These are phyloP conservation scores for Blastobotrys capitulatus DNA, from an alignment of 1,139 yeast species.

Conservation along the genomic window DNA sequence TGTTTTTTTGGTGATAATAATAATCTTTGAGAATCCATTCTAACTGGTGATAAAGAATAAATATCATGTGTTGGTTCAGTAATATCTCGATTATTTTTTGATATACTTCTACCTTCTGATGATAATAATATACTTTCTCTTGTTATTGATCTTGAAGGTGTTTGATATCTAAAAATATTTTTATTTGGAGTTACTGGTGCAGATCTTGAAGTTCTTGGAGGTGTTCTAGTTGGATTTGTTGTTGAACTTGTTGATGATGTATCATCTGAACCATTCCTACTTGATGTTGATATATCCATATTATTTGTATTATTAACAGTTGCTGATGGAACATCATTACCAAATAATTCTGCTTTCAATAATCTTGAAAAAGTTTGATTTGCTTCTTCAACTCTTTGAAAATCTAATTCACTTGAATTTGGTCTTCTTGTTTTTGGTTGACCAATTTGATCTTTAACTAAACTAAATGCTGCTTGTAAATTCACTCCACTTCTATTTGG, in stretches of 20 bases:
- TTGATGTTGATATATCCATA: slow-evolving; percentile 11
- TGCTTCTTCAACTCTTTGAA: slow-evolving; percentile 72
- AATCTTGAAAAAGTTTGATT: slow-evolving; percentile 82
- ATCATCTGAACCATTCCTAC: not conserved
- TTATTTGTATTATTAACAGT: slow-evolving; percentile 25
- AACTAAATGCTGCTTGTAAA: slow-evolving; percentile 78
- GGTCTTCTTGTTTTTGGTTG: slow-evolving; percentile 19
- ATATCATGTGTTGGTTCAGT: slow-evolving; percentile 29
- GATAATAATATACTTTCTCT: slow-evolving; percentile 1
- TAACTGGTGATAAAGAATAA: slow-evolving; percentile 79
- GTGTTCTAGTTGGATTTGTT: slow-evolving; percentile 16
- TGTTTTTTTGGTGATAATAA: slow-evolving; percentile 77
- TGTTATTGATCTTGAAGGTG: slow-evolving; percentile 21
- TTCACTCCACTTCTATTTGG: slow-evolving; percentile 85
- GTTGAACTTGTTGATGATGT: not conserved
- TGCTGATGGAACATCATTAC: slow-evolving; percentile 68
- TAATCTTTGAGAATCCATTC: slow-evolving; percentile 79
- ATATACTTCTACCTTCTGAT: slow-evolving; percentile 1
- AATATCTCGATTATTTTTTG: slow-evolving; percentile 14
- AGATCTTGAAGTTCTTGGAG: slow-evolving; percentile 29
- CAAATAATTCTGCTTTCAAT: slow-evolving; percentile 84
- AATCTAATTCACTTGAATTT: slow-evolving; percentile 58
- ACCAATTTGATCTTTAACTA: slow-evolving; percentile 45
- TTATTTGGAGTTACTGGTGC: slow-evolving; percentile 38
- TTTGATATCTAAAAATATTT: slow-evolving; percentile 29